These are phyloP conservation scores for Populus hybrid DNA, from an alignment of 441 rosid species.

Conservation along the genomic window DNA sequence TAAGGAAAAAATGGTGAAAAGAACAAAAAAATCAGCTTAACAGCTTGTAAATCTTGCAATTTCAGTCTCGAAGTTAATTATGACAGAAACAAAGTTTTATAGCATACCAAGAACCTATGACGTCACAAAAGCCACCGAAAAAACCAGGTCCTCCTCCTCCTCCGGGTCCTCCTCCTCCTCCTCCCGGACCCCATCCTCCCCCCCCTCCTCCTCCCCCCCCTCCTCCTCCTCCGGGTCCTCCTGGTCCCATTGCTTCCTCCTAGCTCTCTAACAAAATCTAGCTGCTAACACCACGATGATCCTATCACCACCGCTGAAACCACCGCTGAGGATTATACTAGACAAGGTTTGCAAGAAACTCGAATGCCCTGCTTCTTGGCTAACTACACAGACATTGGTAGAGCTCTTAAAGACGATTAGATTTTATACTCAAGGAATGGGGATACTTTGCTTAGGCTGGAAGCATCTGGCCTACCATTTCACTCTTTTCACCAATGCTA, in stretches of 20 bases:
- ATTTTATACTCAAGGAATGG: background rate
- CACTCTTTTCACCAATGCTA: background rate
- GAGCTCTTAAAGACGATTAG: background rate
- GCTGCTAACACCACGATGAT: background rate
- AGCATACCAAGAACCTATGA: constrained; percentile 44
- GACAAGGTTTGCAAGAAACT: background rate
- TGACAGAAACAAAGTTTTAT: no score
- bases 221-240: background rate
- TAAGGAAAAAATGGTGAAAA: no score
- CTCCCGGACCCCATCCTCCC: no score
- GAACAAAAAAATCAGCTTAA: no score
- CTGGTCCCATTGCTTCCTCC: constrained; percentile 36
- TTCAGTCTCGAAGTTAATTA: background rate
- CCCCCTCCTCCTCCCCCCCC: constrained; percentile 12
- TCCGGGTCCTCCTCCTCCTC: constrained; percentile 14
- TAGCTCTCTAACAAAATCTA: background rate
- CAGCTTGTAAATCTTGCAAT: no score
- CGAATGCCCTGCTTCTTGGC: background rate
- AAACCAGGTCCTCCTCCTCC: constrained; percentile 18
- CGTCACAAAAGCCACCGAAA: constrained; percentile 41
- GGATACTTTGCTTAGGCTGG: background rate
- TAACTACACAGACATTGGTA: background rate
- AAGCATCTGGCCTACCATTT: constrained; percentile 1
- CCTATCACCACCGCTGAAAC: background rate
- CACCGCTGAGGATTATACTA: background rate